Evolutionary conservation across 148 eudicot species (phyloP), one percentile per base, ranked within the genome.

Genomic region (Rhododendron simsii): DNA sequence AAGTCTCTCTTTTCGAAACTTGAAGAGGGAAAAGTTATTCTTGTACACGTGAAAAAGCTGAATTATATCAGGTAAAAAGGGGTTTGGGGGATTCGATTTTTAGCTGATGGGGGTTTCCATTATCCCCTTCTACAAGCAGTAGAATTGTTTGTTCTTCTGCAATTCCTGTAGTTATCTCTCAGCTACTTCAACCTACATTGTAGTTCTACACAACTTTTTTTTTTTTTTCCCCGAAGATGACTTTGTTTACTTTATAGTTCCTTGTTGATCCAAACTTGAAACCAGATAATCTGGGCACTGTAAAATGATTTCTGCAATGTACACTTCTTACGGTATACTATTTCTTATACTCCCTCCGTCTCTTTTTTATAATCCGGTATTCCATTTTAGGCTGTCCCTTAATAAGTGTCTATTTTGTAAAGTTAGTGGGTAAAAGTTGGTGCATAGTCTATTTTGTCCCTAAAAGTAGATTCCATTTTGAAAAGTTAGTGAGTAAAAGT

Each of bases 121-220:
- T 67, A 23, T 73, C 86, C 83, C 28, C 14, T 65, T 45, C 23
- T 39, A 73, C 77, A 77, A 87, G 82, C 51, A 81, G 77, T 84
- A 89, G 89, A 85, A 81, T 84, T 89, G 84, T 85, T 89, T 80
- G 67, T 57, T 87, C 81, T 83, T 81, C 87, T 83, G 84, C 65
- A 81, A 11, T 85, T 86, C 77, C 81, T 89, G 87, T 90, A 86
- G 84, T 90, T 85, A 89, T 82, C 85, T 88, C 81, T 80, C 84
- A 85, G 88, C 80, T 83, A 85, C 73, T 91, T 85, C 86, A 85
- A 74, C 30, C 18, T 84, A 74, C 65, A 53, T 26, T 91, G 87
- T 84, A 71, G 83, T 55, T 85, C 21, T 16, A 51, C 55, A 51
- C 55, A 13, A 51, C 16, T 4, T 4, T 55, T 55, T 15, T 55